These are phyloP conservation scores for Ceratocystiopsis sp. DNA, from an alignment of 2,329 filamentous ascomycete genomes.

Conservation along the genomic window DNA sequence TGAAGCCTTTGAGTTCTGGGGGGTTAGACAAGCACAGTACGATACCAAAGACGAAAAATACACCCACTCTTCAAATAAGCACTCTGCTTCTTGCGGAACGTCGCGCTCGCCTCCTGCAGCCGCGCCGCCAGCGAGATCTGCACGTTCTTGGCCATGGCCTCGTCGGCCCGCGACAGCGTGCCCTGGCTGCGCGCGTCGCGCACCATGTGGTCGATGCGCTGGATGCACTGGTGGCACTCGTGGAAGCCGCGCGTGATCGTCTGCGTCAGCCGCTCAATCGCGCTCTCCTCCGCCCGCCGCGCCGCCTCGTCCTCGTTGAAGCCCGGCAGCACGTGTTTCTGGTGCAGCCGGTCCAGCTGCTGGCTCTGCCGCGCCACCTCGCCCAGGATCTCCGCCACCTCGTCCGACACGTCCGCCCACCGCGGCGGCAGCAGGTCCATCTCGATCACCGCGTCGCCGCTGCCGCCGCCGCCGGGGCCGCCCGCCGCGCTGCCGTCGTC, in stretches of 20 bases:
- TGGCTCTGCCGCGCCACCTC: slow-evolving; percentile 71
- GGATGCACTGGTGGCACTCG: slow-evolving; percentile 74
- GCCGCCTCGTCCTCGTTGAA: slow-evolving; percentile 82
- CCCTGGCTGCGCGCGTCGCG: slow-evolving; percentile 59
- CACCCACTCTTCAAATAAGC: slow-evolving; percentile 76
- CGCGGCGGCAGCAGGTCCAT: slow-evolving; percentile 93
- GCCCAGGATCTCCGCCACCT: slow-evolving; percentile 68
- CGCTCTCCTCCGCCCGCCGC: slow-evolving; percentile 68
- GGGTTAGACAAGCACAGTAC: slow-evolving; percentile 13
- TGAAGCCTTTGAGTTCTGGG: slow-evolving; percentile 59
- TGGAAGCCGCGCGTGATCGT: slow-evolving; percentile 81
- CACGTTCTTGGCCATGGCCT: slow-evolving; percentile 91
- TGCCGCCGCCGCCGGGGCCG: slow-evolving; percentile 45
- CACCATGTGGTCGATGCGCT: slow-evolving; percentile 76
- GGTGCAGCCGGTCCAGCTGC: slow-evolving; percentile 78
- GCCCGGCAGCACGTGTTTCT: slow-evolving; percentile 89
- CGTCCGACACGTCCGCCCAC: slow-evolving; percentile 90
- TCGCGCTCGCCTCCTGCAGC: slow-evolving; percentile 81
- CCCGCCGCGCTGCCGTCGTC: slow-evolving; percentile 37
- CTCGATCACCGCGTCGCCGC: slow-evolving; percentile 88
- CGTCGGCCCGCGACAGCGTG: slow-evolving; percentile 63
- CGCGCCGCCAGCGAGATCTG: slow-evolving; percentile 77
- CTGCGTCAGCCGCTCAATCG: slow-evolving; percentile 83
- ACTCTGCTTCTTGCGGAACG: slow-evolving; percentile 94
- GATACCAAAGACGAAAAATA: background rate